Percentiles rank a stretch among this genome's conserved stretches.
Conservation (phyloP, 208 protist species). For the Trypanosoma platydactyli region DNA sequence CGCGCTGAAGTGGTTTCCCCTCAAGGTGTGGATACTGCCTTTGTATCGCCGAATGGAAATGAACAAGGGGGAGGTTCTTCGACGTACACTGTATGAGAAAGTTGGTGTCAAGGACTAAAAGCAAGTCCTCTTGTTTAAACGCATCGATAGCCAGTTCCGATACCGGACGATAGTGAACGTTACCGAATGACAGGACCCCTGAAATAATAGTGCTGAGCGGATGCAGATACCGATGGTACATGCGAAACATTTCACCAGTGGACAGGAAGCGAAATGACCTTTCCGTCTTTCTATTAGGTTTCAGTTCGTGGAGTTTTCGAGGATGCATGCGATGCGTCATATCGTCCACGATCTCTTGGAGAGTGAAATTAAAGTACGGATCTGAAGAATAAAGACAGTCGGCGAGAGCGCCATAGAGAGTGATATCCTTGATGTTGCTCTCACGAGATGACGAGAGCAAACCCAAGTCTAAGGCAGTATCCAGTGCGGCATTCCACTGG, state of each 20-base stretch:
- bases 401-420: slow-evolving; percentile 46
- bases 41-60: slow-evolving; percentile 64
- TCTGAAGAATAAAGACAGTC: slow-evolving; percentile 71
- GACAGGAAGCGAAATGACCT: slow-evolving; percentile 58
- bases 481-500: slow-evolving; percentile 54
- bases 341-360: slow-evolving; percentile 59
- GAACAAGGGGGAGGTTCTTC: slow-evolving; percentile 68
- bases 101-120: slow-evolving; percentile 85
- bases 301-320: slow-evolving; percentile 16
- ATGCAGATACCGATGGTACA: slow-evolving; percentile 41
- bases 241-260: slow-evolving; percentile 48
- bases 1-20: slow-evolving; percentile 24
- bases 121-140: slow-evolving; percentile 28
- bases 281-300: slow-evolving; percentile 1
- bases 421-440: slow-evolving; percentile 28
- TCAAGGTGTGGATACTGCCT: slow-evolving; percentile 50
- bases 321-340: slow-evolving; percentile 54
- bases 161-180: slow-evolving; percentile 50
- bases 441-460: slow-evolving; percentile 49
- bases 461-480: slow-evolving; percentile 46
- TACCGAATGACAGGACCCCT: slow-evolving; percentile 47
- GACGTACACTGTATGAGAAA: slow-evolving; percentile 76
- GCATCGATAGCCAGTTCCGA: slow-evolving; percentile 37
- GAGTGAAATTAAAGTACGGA: slow-evolving; percentile 48
- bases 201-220: slow-evolving; percentile 49